Evolutionary conservation across 2,329 filamentous ascomycete species (phyloP), one percentile per base, ranked within the genome.

Genomic region (Gremmenia infestans): DNA sequence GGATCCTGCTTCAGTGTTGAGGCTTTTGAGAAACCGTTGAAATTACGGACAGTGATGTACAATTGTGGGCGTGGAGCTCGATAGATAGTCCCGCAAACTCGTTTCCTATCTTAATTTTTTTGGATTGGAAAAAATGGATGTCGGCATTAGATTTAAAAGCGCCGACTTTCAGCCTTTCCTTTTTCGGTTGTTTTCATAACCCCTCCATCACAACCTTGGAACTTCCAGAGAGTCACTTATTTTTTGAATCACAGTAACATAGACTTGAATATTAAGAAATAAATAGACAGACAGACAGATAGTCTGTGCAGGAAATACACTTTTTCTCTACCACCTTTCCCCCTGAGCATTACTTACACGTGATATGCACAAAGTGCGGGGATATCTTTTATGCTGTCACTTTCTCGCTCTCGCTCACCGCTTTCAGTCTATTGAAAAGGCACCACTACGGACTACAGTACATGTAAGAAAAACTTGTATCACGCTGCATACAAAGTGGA

Each of bases 401-500:
- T 50, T 28, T 50, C 39, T 17, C 2, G 14, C 5, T n/a, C 17
- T 9, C 37, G 5, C 17, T n/a, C 39, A 40, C 39, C 39, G 39
- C 39, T 19, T 19, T 12, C 42, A 45, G 42, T 7, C 19, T 19
- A 14, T 45, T 45, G 42, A 32, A 32, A 32, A 32, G 8, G 28
- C 52, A 50, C 52, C 52, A 49, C 53, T 22, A 28, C 45, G 22
- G 35, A 23, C 48, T 39, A n/a, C 32, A 7, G 42, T 19, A 19
- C n/a, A n/a, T 5, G 19, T 12, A 19, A 5, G 9, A 12, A 45
- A 22, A 45, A n/a, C 11, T 17, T 12, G 11, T 23, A 22, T 25
- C 40, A 22, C 40, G 19, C 28, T 57, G 50, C 50, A 51, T 19
- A 39, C n/a, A 17, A 32, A 56, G 60, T 60, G 57, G 53, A 51